Base-by-base conservation (phyloP, 2,329 filamentous ascomycete species). In the Pseudopyrenochaeta lycopersici region DNA sequence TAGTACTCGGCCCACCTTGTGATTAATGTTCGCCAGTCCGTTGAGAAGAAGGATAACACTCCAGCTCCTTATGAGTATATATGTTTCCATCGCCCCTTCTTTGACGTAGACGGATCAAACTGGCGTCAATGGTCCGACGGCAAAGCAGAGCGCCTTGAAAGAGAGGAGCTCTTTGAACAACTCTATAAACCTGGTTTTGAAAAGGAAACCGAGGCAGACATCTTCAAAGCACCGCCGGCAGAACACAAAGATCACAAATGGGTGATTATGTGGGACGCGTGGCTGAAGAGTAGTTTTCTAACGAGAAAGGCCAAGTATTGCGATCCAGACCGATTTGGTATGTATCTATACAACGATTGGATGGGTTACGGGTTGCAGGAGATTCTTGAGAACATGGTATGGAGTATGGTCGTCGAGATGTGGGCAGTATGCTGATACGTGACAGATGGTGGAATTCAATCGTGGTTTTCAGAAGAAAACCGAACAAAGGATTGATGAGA, bases 211-310 rank as follows among this genome's bases (percentile, higher is more conserved):
- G 31, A 47, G 5, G 45, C 44, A 2, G 45, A 36, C 4, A 49
- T 63, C 12, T 51, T 46, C 21, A 36, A 52, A n/a, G 15, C 49
- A 14, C 32, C 49, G 20, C 49, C 59, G 7, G 17, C 21, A 7
- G 35, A 64, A 1, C 42, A 58, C 18, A 40, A 40, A 10, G 50
- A 49, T 11, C 56, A 58, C 46, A 67, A 66, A 45, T 67, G 64
- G 63, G 46, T 67, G 5, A 66, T 65, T 6, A 49, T 63, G 56
- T 47, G 49, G 46, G 38, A 45, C n/a, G 53, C 48, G 17, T 65
- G 48, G 49, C 40, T 54, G n/a, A 60, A 49, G 40, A 41, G 15
- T 14, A 39, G 48, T 18, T 35, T 56, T 1, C 39, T 46, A 5
- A 11, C 10, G 7, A 35, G 38, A 7, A 50, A 54, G 23, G 44